Conservation (phyloP, 345 rosid species). For the Isatis tinctoria region DNA sequence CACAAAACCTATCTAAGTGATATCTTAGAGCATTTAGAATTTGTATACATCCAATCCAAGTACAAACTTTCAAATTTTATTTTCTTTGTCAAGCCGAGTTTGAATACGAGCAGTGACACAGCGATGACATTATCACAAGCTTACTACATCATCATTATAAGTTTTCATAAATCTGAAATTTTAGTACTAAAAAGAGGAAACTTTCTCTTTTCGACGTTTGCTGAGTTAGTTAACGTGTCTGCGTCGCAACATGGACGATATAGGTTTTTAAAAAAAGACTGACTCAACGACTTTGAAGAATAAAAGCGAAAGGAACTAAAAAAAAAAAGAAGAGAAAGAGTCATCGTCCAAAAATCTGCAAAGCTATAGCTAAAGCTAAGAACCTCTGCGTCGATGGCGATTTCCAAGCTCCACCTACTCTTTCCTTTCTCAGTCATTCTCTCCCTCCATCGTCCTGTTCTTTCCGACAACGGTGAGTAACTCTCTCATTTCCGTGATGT, state of each 20-base stretch:
- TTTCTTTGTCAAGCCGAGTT: too few relatives aligned
- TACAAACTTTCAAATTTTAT: too few relatives aligned
- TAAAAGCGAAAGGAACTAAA: not conserved
- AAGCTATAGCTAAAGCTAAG: not conserved
- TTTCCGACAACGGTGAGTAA: constrained; percentile 35
- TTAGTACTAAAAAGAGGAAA: not conserved
- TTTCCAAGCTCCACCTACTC: constrained; percentile 30
- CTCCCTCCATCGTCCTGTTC: constrained; percentile 35
- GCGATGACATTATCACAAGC: too few relatives aligned
- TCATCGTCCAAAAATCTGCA: not conserved
- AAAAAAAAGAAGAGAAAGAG: not conserved
- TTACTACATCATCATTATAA: not conserved
- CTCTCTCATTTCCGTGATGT: not conserved
- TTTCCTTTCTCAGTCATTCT: constrained; percentile 32
- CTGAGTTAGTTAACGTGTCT: not conserved
- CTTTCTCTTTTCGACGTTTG: not conserved
- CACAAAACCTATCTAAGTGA: too few relatives aligned
- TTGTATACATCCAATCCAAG: too few relatives aligned
- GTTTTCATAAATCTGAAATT: not conserved
- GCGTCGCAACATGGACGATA: not conserved
- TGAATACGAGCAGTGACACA: too few relatives aligned
- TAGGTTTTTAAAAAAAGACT: not conserved
- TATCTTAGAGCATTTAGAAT: too few relatives aligned
- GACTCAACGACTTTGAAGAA: not conserved
- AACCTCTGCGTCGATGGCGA: constrained; percentile 41